phyloP scores from a whole-genome alignment of 2,329 filamentous ascomycete species.

The Botryotinia convoluta region DNA sequence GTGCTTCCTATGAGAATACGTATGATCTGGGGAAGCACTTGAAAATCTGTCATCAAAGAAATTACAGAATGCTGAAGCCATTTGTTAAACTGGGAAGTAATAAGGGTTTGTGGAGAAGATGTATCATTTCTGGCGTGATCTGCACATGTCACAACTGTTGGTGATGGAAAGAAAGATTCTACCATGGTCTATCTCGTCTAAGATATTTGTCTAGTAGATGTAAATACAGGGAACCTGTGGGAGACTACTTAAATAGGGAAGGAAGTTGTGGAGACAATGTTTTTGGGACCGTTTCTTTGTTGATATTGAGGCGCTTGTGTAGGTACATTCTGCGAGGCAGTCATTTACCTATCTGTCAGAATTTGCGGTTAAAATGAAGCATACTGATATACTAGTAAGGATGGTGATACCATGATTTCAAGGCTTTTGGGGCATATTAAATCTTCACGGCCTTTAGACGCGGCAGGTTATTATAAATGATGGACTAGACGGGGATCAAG shows the following conservation, averaged over 20 bases:
- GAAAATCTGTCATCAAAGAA: neutral
- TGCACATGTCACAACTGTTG: neutral
- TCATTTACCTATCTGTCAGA: neutral
- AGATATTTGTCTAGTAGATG: neutral
- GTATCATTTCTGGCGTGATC: neutral
- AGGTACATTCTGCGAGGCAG: neutral
- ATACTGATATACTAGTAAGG: neutral
- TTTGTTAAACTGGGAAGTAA: neutral
- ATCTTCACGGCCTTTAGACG: conserved; percentile 1
- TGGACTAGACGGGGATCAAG: conserved; percentile 4
- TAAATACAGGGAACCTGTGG: neutral
- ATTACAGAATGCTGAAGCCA: neutral
- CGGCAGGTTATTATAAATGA: conserved; percentile 8
- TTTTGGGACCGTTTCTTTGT: neutral
- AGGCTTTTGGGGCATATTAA: neutral
- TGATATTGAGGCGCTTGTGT: conserved; percentile 1
- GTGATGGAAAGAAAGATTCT: neutral
- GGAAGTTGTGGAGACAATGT: neutral
- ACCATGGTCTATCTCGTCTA: neutral
- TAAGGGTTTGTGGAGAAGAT: neutral
- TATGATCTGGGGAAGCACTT: neutral
- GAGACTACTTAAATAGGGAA: neutral
- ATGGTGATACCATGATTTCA: neutral
- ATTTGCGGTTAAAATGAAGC: neutral
- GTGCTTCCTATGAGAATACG: neutral